Percentiles rank a stretch among this genome's conserved stretches.
phyloP scores from a whole-genome alignment of 805 yeast species.

The Jamesozyma piceae region DNA sequence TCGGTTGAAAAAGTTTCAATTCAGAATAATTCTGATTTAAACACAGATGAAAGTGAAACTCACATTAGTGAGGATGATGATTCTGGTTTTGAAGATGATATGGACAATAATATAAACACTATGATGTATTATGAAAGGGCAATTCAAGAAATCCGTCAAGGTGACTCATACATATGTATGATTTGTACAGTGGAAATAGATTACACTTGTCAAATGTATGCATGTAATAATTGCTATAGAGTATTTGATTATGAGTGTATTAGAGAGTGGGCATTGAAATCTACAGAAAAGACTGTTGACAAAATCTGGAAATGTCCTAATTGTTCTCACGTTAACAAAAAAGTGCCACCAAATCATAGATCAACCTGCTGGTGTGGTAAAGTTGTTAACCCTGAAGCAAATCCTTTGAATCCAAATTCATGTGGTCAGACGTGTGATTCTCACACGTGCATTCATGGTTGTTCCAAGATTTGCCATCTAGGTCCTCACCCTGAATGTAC shows the following conservation, averaged over 20 bases:
- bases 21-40: neutral
- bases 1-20: neutral
- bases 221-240: conserved; percentile 67
- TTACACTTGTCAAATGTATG: conserved; percentile 59
- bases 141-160: conserved; percentile 26
- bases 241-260: conserved; percentile 84
- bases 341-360: conserved; percentile 44
- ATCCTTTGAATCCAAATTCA: conserved; percentile 62
- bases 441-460: conserved; percentile 61
- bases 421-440: conserved; percentile 78
- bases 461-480: conserved; percentile 74
- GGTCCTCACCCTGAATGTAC: conserved; percentile 81
- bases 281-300: conserved; percentile 52
- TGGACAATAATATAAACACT: conserved; percentile 4
- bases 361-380: conserved; percentile 82
- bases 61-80: conserved; percentile 3
- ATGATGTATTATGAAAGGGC: conserved; percentile 27
- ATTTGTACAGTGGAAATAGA: conserved; percentile 82
- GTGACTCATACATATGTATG: conserved; percentile 71
- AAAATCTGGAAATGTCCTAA: conserved; percentile 82
- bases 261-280: conserved; percentile 74
- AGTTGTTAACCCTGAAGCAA: conserved; percentile 51
- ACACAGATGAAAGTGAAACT: neutral
- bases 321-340: conserved; percentile 36
- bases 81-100: conserved; percentile 3